These are phyloP conservation scores for Volvox carteri DNA, from an alignment of 163 green algal species.

Conservation along the genomic window DNA sequence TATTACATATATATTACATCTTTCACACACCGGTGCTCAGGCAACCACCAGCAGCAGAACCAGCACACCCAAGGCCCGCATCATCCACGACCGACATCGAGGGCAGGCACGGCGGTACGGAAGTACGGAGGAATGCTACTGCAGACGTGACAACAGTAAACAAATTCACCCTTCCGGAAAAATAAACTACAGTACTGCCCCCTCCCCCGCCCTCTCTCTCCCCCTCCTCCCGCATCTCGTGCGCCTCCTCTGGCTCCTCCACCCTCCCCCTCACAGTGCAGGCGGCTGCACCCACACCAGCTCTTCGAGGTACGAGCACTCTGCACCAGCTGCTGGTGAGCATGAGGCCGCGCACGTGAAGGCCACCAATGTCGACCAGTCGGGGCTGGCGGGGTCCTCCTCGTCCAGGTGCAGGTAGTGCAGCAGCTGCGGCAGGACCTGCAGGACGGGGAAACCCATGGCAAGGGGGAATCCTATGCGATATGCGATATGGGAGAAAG, in stretches of 20 bases:
- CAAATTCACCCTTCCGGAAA: too few relatives aligned
- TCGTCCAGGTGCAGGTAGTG: slow-evolving; percentile 80
- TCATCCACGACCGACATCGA: too few relatives aligned
- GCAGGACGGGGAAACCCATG: background rate
- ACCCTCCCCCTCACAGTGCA: background rate
- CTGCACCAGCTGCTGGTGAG: background rate
- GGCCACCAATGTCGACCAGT: slow-evolving; percentile 86
- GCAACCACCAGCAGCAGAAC: too few relatives aligned
- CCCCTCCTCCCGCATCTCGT: background rate
- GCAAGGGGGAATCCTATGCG: too few relatives aligned
- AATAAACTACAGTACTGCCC: too few relatives aligned
- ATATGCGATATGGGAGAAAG: too few relatives aligned
- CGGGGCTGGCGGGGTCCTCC: slow-evolving; percentile 68
- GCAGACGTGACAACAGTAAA: too few relatives aligned
- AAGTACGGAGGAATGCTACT: too few relatives aligned
- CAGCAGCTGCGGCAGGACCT: slow-evolving; percentile 90
- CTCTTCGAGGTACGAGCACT: slow-evolving; percentile 82
- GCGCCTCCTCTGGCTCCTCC: background rate
- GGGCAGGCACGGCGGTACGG: too few relatives aligned
- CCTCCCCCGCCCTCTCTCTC: background rate
- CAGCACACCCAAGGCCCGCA: too few relatives aligned
- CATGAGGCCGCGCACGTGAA: slow-evolving; percentile 84
- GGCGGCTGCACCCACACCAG: slow-evolving; percentile 87
- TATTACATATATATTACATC: too few relatives aligned
- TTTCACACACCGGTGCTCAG: too few relatives aligned